phyloP scores from a whole-genome alignment of 2,329 filamentous ascomycete species.

The Epichloe gansuensis region DNA sequence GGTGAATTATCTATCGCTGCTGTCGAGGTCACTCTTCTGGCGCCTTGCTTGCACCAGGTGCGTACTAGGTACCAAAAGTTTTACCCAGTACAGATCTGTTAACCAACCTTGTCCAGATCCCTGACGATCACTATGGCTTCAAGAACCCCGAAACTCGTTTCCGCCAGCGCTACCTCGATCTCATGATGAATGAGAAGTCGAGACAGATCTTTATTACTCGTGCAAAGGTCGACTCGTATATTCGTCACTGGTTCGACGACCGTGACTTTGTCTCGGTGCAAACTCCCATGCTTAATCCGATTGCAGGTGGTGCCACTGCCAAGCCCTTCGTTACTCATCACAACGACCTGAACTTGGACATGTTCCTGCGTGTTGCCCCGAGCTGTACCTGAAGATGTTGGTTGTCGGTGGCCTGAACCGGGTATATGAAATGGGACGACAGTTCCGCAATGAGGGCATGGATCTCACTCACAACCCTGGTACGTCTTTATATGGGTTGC shows the following conservation, averaged over 20 bases:
- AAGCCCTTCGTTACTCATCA: constrained; percentile 90
- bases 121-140: constrained; percentile 85
- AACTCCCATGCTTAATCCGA: constrained; percentile 94
- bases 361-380: constrained; percentile 89
- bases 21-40: constrained; percentile 69
- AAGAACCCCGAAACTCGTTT: constrained; percentile 90
- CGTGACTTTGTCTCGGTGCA: constrained; percentile 88
- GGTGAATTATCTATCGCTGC: constrained; percentile 94
- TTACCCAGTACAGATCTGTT: background rate
- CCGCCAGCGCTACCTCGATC: constrained; percentile 85
- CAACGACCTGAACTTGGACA: constrained; percentile 88
- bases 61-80: constrained; percentile 37
- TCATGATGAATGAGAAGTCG: constrained; percentile 90
- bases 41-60: constrained; percentile 68
- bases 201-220: constrained; percentile 76
- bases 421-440: constrained; percentile 90
- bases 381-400: constrained; percentile 92
- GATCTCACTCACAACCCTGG: constrained; percentile 69
- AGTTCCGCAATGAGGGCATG: constrained; percentile 82
- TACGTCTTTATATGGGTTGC: constrained; percentile 7
- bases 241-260: constrained; percentile 79
- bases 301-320: constrained; percentile 89
- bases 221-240: constrained; percentile 77
- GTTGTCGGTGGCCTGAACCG: constrained; percentile 89
- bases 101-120: constrained; percentile 27